A percentile compares a stretch with the other conserved stretches of the same genome.
Conservation (phyloP, 78 protist genomes). For the Dictyostelium capitatum region DNA sequence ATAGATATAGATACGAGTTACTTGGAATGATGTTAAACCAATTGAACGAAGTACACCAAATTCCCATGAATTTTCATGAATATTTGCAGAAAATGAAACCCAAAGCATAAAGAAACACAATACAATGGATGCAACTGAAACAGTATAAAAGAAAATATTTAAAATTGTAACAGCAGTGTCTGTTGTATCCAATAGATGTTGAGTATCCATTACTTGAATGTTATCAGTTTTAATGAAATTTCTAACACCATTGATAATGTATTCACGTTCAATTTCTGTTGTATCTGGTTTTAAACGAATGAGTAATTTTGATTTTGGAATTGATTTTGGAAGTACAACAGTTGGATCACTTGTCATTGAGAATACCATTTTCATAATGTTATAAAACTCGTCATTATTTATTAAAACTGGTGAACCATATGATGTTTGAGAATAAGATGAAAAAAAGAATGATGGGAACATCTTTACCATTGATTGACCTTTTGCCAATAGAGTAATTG, state of each 20-base stretch:
- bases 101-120: constrained; percentile 94
- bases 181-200: constrained; percentile 40
- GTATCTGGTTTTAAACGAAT: constrained; percentile 51
- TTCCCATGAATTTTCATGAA: constrained; percentile 95
- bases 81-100: constrained; percentile 93
- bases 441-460: constrained; percentile 88
- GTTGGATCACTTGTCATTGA: constrained; percentile 16
- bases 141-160: constrained; percentile 84
- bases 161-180: constrained; percentile 59
- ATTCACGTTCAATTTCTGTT: constrained; percentile 36
- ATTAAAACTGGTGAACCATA: constrained; percentile 76
- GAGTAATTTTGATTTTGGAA: constrained; percentile 63
- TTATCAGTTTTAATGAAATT: constrained; percentile 61
- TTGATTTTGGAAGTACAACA: constrained; percentile 5
- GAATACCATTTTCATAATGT: constrained; percentile 28
- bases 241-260: constrained; percentile 76
- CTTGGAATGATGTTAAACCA: constrained; percentile 85
- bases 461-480: constrained; percentile 67
- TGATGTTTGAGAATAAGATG: constrained; percentile 74
- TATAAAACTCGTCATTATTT: constrained; percentile 65
- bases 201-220: constrained; percentile 73
- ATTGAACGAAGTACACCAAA: constrained; percentile 94
- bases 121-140: constrained; percentile 77
- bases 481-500: constrained; percentile 58
- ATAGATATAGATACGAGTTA: constrained; percentile 88